phyloP scores from a whole-genome alignment of 1,284 basidiomycete species.

The Leccinum griseonigrum region DNA sequence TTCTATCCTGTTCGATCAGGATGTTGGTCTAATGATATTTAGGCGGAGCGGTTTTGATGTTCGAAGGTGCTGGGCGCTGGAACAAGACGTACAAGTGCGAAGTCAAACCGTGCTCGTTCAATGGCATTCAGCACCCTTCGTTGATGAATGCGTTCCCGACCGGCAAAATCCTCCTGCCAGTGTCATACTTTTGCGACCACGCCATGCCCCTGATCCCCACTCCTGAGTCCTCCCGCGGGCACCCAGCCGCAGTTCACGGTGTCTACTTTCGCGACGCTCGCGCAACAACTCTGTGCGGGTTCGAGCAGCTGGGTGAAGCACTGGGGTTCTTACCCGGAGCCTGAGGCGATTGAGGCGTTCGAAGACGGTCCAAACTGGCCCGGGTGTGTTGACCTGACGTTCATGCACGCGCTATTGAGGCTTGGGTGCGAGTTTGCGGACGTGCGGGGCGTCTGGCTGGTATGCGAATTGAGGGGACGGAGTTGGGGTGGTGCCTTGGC shows the following conservation, averaged over 20 bases:
- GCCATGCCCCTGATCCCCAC: constrained; percentile 48
- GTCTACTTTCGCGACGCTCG: constrained; percentile 62
- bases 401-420: constrained; percentile 86
- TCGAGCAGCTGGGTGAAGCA: constrained; percentile 54
- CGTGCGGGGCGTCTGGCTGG: constrained; percentile 71
- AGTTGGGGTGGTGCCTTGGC: constrained; percentile 95
- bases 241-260: constrained; percentile 47
- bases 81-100: constrained; percentile 34
- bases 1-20: constrained; percentile 14
- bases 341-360: constrained; percentile 69
- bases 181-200: constrained; percentile 71
- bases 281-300: constrained; percentile 72
- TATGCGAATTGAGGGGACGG: constrained; percentile 89
- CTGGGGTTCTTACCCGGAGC: constrained; percentile 47
- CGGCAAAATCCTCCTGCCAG: constrained; percentile 71
- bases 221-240: neutral
- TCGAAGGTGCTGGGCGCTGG: too few relatives aligned
- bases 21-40: constrained; percentile 12
- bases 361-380: constrained; percentile 81
- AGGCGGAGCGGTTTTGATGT: neutral
- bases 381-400: constrained; percentile 88
- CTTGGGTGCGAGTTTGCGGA: constrained; percentile 82
- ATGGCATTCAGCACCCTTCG: constrained; percentile 96
- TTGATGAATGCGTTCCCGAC: constrained; percentile 84
- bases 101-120: constrained; percentile 92